Conservation (phyloP, 345 rosid genomes). For the Citrus trifoliata region DNA sequence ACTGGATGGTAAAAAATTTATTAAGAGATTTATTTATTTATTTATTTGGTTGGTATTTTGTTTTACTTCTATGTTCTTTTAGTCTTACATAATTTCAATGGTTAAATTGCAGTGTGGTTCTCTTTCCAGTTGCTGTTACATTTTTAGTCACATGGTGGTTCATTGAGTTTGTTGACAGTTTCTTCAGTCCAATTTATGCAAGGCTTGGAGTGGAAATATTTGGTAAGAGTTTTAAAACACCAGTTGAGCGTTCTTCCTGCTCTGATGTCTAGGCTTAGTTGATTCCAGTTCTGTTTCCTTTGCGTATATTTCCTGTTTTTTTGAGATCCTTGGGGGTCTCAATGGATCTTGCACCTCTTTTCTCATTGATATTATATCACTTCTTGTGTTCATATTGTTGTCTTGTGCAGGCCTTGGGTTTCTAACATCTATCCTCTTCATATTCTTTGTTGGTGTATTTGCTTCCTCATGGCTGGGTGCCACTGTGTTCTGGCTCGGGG, state of each 20-base stretch:
- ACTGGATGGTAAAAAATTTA: constrained; percentile 66
- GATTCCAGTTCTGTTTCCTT: background rate
- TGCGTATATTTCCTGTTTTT: background rate
- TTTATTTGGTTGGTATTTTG: background rate
- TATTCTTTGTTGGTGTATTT: constrained; percentile 74
- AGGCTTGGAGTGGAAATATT: constrained; percentile 74
- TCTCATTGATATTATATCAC: background rate
- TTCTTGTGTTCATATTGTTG: background rate
- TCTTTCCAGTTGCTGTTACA: constrained; percentile 84
- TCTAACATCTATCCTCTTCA: constrained; percentile 66
- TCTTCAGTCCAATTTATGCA: constrained; percentile 79
- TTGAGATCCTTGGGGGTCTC: background rate
- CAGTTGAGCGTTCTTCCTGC: background rate
- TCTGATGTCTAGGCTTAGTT: background rate
- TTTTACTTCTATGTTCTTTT: background rate
- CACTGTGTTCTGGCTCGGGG: constrained; percentile 74
- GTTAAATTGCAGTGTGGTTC: constrained; percentile 64
- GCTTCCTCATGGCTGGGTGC: constrained; percentile 88
- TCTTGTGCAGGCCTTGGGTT: constrained; percentile 74
- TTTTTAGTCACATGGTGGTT: constrained; percentile 88
- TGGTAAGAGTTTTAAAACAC: constrained; percentile 42
- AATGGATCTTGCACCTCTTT: background rate
- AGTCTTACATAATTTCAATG: constrained; percentile 9
- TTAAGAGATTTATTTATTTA: background rate
- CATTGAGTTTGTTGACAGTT: constrained; percentile 77